phyloP scores from a whole-genome alignment of 2,329 filamentous ascomycete genomes.

The Diplodia seriata region DNA sequence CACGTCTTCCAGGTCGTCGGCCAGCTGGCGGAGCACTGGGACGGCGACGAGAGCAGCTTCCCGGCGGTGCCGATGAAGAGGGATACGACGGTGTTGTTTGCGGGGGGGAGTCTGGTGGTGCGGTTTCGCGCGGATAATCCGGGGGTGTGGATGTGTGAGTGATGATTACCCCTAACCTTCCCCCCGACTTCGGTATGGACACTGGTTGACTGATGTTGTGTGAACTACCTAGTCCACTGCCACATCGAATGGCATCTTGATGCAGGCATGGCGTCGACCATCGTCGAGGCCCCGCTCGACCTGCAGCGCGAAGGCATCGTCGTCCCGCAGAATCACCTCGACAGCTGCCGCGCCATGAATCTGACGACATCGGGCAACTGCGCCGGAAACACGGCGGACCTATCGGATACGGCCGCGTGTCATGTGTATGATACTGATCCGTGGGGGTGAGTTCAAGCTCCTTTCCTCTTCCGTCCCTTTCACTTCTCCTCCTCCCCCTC shows the following conservation, averaged over 20 bases:
- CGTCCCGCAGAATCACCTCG: constrained; percentile 14
- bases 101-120: constrained; percentile 71
- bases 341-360: constrained; percentile 16
- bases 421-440: constrained; percentile 5
- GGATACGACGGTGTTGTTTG: constrained; percentile 69
- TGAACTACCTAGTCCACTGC: too few relatives aligned
- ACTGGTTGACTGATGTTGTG: too few relatives aligned
- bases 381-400: constrained; percentile 14
- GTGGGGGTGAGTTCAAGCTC: constrained; percentile 11
- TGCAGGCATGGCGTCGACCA: constrained; percentile 42
- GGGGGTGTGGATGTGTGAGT: constrained; percentile 56
- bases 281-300: constrained; percentile 42
- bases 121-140: constrained; percentile 65
- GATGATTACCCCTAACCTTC: too few relatives aligned
- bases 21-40: constrained; percentile 52
- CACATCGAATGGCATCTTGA: constrained; percentile 68
- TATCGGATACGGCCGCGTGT: constrained; percentile 7
- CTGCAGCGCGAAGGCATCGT: constrained; percentile 32
- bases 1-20: constrained; percentile 71
- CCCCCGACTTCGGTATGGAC: too few relatives aligned
- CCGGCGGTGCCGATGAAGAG: constrained; percentile 67
- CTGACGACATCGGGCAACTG: constrained; percentile 29
- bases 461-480: too few relatives aligned
- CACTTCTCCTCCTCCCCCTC: too few relatives aligned
- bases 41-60: constrained; percentile 56